Base-by-base conservation (phyloP, 2,329 filamentous ascomycete genomes). In the Septoria linicola region DNA sequence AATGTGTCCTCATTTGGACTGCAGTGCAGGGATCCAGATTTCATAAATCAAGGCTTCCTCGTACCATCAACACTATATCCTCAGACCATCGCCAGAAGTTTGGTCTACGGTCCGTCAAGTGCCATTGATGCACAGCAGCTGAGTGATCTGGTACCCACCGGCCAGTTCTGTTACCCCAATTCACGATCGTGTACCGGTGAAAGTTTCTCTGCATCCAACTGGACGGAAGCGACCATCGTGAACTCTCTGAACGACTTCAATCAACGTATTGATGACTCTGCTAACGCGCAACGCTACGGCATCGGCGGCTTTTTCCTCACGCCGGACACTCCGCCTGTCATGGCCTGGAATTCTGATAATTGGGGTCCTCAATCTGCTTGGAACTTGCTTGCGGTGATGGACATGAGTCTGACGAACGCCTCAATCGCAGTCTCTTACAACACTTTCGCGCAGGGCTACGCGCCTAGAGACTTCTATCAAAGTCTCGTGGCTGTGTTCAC, bases 381-480 rank as follows among this genome's bases (percentile, higher is more conserved):
- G 23, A 25, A 32, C 4, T 3, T 48, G 10, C 45, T 54, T 19
- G 55, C 27, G 21, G 36, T 95, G 82, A 75, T 96, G 83, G 70
- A 96, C 89, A 40, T 88, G 81, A 68, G 89, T 19, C 68, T 90
- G 23, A 79, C 80, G 17, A 85, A 87, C 51, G 79, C 80, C 4
- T 79, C 80, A 3, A 88, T 95, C 52, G 76, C 78, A 1, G 86
- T 84, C 2, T 80, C 82, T 43, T 95, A 84, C 69, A 78, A 84
- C 35, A 73, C 79, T 13, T 93, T 95, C 60, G 87, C 87, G 54
- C 78, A 82, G 0, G 86, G 87, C 0, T 90, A 84, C 71, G 73
- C 79, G 17, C 81, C 82, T 8, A 86, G 87, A 20, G 78, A 90
- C 43, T 83, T 85, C 0, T 72, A 95, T n/a, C 87, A 93, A 65